Conservation (phyloP, 108 stramenopile genomes). For the Cyclotella sp. region DNA sequence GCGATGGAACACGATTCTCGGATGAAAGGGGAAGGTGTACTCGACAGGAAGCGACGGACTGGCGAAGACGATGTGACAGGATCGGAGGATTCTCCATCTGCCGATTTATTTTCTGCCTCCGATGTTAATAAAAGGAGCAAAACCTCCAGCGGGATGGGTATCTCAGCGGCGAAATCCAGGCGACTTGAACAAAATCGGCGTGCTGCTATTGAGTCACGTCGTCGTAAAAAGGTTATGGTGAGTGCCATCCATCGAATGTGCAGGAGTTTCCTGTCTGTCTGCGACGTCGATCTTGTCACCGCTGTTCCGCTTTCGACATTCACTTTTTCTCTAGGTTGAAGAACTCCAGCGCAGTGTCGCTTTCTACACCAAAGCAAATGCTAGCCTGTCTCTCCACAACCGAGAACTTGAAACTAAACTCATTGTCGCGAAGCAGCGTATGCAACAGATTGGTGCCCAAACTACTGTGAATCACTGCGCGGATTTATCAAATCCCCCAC, state of each 20-base stretch:
- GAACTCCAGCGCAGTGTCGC: slow-evolving; percentile 34
- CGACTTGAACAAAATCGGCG: slow-evolving; percentile 50
- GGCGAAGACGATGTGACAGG: not conserved
- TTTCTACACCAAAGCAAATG: slow-evolving; percentile 45
- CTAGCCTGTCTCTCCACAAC: slow-evolving; percentile 30
- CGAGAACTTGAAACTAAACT: slow-evolving; percentile 35
- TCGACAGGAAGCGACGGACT: not conserved
- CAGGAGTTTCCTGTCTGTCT: not conserved
- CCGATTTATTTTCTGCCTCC: too few species aligned
- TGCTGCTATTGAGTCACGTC: slow-evolving; percentile 38
- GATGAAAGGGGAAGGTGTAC: not conserved
- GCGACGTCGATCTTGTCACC: not conserved
- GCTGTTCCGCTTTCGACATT: not conserved
- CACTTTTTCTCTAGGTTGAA: not conserved
- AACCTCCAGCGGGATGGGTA: too few species aligned
- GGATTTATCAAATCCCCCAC: too few species aligned
- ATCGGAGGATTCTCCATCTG: too few species aligned
- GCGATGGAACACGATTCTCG: not conserved
- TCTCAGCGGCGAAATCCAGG: slow-evolving; percentile 17
- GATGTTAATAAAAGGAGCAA: too few species aligned
- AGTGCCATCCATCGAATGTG: not conserved
- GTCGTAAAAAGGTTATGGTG: slow-evolving; percentile 49
- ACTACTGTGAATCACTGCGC: not conserved
- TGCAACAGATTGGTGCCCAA: slow-evolving; percentile 1
- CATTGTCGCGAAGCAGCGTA: slow-evolving; percentile 28